Base-by-base conservation (phyloP, 768 basidiomycete genomes). In the Agrocybe pediades region DNA sequence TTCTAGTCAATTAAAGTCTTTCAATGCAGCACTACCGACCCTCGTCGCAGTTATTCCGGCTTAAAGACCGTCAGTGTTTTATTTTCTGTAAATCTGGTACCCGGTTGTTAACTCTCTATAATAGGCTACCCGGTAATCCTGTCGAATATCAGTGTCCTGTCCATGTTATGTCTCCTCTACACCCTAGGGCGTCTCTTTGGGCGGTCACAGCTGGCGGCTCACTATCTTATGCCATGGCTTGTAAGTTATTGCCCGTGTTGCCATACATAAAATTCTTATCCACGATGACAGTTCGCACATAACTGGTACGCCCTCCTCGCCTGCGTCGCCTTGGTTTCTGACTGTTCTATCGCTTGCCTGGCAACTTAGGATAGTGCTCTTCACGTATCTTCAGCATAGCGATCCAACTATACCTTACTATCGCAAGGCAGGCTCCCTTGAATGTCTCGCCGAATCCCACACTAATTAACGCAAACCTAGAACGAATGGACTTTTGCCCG, bases 371-470 rank as follows among this genome's bases (percentile, higher is more conserved):
- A 81, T 86, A 61, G 80, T 84, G 46, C 80, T 79, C 71, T 77
- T 84, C 59, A 83, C 83, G 1, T 84, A 82, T 60, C 71, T 86
- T 11, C 84, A 85, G 41, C 84, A 86, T 59, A 83, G 81, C 48
- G 83, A 83, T 60, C 79, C 81, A 5, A 76, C 73, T 0, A 74
- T 85, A 24, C 84, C 84, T 0, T 83, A 84, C 56, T 86, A 84
- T 64, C 78, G 84, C 41, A 70, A 71, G 66, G 73, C 71, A 49
- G 30, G 49, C 25, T 42, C 6, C n/a, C n/a, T n/a, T n/a, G n/a
- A n/a, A n/a, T n/a, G 1, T 26, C 16, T 19, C 11, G 19, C 26
- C 16, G 23, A 36, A 46, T 17, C 43, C 30, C 4, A 4, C 3
- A 13, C 23, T 46, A 15, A 42, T 39, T 9, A 19, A 30, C 21